Evolutionary conservation across 2,329 filamentous ascomycete genomes (phyloP), one percentile per base, ranked within the genome.

Genomic region (Nemania serpens): DNA sequence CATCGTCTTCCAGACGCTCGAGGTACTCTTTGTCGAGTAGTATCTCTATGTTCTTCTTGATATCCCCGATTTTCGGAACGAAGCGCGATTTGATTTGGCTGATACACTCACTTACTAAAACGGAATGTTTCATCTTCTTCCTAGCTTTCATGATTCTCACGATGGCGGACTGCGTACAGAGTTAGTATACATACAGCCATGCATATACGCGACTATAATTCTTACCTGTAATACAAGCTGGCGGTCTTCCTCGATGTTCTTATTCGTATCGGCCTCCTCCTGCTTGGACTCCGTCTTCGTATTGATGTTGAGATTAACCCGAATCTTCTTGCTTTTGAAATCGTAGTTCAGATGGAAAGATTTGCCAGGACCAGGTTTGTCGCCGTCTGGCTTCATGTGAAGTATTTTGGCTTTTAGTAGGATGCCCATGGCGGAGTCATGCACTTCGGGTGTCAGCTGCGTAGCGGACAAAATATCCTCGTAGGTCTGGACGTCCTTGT

Each of bases 41-140:
- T 66, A 97, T 97, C 78, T 99, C 95, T 75, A 99, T 98, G 77
- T 95, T 97, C 81, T 98, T 99, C 83, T 99, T 99, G 85, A 99
- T 99, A 70, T 99, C 95, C 15, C 87, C 83, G 33, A 99, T 85
- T 79, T 96, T 96, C 42, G 95, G 95, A 59, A 93, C 88, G 77
- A 99, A 99, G 42, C 95, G 91, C 43, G 88, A 88, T 75, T 91
- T 91, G 76, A 99, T 97, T 77, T 98, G 95, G 73, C 89, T 90
- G 75, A 99, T 98, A 22, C 93, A 96, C 79, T 99, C 95, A 73
- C 91, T 89, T 56, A 99, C 93, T 12, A 99, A 88, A 73, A 95
- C 90, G 63, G 89, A 88, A 79, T 99, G 94, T 86, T 97, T 98
- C 91, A 98, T 96, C 80, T 90, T 91, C 87, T 99, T 98, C 63